phyloP scores from a whole-genome alignment of 2,329 filamentous ascomycete genomes.

The Beauveria rudraprayagi region DNA sequence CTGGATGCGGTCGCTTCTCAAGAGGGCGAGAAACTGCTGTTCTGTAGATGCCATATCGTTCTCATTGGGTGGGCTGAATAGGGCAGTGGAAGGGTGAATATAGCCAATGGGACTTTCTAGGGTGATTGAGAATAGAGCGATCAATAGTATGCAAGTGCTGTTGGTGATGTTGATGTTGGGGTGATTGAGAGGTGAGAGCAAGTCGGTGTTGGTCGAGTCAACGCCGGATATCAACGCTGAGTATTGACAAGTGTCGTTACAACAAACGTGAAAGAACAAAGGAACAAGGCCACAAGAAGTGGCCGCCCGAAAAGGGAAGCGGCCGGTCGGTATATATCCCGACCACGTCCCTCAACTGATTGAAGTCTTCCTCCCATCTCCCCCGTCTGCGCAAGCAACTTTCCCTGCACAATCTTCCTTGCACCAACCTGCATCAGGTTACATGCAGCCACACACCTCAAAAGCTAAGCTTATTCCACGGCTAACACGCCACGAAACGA shows the following conservation, averaged over 20 bases:
- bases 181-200: not conserved
- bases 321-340: constrained; percentile 11
- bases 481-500: constrained; percentile 4
- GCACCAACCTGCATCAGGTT: not conserved
- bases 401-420: not conserved
- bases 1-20: constrained; percentile 43
- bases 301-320: not conserved
- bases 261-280: not conserved
- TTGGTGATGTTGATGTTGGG: not conserved
- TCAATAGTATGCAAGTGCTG: not conserved
- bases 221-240: not conserved
- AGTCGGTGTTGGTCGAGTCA: not conserved
- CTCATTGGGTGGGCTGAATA: constrained; percentile 34
- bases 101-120: not conserved
- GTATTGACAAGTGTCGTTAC: not conserved
- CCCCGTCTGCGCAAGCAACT: not conserved
- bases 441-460: not conserved
- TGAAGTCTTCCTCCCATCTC: not conserved
- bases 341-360: not conserved
- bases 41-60: constrained; percentile 43
- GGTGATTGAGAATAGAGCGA: not conserved
- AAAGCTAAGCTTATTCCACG: not conserved
- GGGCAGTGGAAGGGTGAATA: not conserved
- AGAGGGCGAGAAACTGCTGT: constrained; percentile 46
- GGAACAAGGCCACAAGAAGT: constrained; percentile 10